Conservation (phyloP, 2,329 filamentous ascomycete genomes). For the Epichloe bromicola region DNA sequence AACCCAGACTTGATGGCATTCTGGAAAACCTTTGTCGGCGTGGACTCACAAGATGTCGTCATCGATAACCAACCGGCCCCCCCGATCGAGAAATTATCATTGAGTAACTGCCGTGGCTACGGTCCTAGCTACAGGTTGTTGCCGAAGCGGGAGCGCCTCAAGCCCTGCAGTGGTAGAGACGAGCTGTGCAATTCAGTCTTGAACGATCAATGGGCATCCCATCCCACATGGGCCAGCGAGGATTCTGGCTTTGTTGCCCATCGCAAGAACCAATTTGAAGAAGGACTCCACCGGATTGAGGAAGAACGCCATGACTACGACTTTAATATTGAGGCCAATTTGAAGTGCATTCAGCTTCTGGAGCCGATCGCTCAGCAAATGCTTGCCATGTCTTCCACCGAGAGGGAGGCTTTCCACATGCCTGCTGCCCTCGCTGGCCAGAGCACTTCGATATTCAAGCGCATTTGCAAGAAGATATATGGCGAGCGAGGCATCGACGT, state of each 20-base stretch:
- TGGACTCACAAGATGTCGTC: conserved; percentile 62
- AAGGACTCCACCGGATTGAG: conserved; percentile 88
- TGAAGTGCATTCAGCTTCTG: conserved; percentile 88
- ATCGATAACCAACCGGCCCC: conserved; percentile 70
- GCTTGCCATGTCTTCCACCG: conserved; percentile 60
- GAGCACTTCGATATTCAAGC: conserved; percentile 92
- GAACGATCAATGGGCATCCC: conserved; percentile 97
- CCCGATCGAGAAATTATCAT: conserved; percentile 69
- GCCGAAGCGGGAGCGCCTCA: conserved; percentile 79
- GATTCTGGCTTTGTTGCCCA: conserved; percentile 97
- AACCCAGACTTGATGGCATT: conserved; percentile 81
- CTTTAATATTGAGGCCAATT: conserved; percentile 91
- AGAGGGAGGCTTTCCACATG: conserved; percentile 64
- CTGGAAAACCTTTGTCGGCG: conserved; percentile 74
- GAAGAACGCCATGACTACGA: conserved; percentile 98
- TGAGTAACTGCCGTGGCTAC: conserved; percentile 90
- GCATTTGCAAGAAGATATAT: conserved; percentile 95
- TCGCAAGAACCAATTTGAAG: conserved; percentile 90
- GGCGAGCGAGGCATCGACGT: conserved; percentile 78
- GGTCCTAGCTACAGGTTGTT: conserved; percentile 90
- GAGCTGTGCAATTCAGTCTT: conserved; percentile 87
- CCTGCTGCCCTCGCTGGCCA: conserved; percentile 77
- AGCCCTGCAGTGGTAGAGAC: conserved; percentile 86
- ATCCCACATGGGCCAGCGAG: conserved; percentile 97
- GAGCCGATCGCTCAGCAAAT: conserved; percentile 91